phyloP scores from a whole-genome alignment of 352 stramenopile genomes.

The Globisporangium radiosum region DNA sequence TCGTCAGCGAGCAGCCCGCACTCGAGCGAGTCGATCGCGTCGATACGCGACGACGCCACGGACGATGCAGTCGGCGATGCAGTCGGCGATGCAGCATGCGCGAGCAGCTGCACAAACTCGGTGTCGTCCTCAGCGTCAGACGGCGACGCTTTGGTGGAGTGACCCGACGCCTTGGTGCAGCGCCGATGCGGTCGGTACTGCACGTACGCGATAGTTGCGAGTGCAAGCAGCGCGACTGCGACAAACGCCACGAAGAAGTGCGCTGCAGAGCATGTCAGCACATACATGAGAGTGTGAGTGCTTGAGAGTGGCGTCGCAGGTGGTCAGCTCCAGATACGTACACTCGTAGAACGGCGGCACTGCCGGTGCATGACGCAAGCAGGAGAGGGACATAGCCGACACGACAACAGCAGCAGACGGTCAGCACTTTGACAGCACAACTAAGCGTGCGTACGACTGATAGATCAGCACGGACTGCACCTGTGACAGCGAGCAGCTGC shows the following conservation, averaged over 20 bases:
- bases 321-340: not conserved
- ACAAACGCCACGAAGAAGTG: slow-evolving; percentile 19
- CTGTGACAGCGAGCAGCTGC: slow-evolving; percentile 17
- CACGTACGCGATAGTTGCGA: slow-evolving; percentile 13
- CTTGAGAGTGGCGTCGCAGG: too few relatives aligned
- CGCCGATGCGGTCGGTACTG: slow-evolving; percentile 14
- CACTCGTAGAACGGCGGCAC: slow-evolving; percentile 15
- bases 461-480: slow-evolving; percentile 1
- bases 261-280: slow-evolving; percentile 9
- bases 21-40: slow-evolving; percentile 12
- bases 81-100: not conserved
- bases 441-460: not conserved
- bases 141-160: not conserved
- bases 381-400: not conserved
- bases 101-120: slow-evolving; percentile 11
- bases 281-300: not conserved
- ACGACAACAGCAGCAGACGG: not conserved
- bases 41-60: not conserved
- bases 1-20: slow-evolving; percentile 10
- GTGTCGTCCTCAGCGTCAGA: slow-evolving; percentile 8
- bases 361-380: not conserved
- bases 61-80: not conserved
- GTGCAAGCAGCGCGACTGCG: slow-evolving; percentile 10
- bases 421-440: not conserved
- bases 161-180: not conserved